Percentiles rank a stretch among this genome's conserved stretches.
phyloP scores from a whole-genome alignment of 805 yeast species.

The Pichia thaimueangensis region DNA sequence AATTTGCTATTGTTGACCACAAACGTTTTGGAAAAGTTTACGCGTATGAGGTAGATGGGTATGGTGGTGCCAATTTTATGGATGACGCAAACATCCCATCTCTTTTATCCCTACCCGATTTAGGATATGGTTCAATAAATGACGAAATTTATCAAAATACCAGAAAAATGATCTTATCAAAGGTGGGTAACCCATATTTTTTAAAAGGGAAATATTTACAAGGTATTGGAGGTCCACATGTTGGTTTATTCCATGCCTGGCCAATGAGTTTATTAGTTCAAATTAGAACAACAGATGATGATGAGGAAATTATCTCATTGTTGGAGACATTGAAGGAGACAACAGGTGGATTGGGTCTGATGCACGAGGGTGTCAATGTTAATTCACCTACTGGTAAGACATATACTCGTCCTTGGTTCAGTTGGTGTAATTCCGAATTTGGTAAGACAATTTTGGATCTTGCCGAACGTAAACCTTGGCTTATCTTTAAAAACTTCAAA shows the following conservation, averaged over 20 bases:
- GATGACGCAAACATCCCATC: slow-evolving; percentile 92
- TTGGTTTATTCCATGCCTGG: slow-evolving; percentile 80
- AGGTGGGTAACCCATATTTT: slow-evolving; percentile 72
- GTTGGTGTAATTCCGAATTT: slow-evolving; percentile 91
- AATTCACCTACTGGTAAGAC: slow-evolving; percentile 38
- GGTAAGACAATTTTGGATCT: slow-evolving; percentile 79
- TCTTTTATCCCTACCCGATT: slow-evolving; percentile 68
- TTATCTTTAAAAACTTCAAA: slow-evolving; percentile 47
- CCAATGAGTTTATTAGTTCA: slow-evolving; percentile 78
- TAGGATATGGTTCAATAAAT: slow-evolving; percentile 49
- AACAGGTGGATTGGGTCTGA: slow-evolving; percentile 71
- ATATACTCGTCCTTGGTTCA: slow-evolving; percentile 84
- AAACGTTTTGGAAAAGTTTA: slow-evolving; percentile 67
- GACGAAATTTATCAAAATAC: slow-evolving; percentile 72
- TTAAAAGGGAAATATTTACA: slow-evolving; percentile 54
- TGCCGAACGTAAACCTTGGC: slow-evolving; percentile 65
- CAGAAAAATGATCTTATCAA: slow-evolving; percentile 63
- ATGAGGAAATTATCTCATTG: slow-evolving; percentile 52
- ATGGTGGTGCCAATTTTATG: slow-evolving; percentile 66
- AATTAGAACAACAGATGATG: slow-evolving; percentile 69
- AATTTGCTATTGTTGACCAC: slow-evolving; percentile 62
- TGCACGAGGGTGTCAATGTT: slow-evolving; percentile 79
- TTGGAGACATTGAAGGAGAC: slow-evolving; percentile 47
- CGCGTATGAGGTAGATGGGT: slow-evolving; percentile 89
- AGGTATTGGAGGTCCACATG: slow-evolving; percentile 90